Evolutionary conservation across 1,284 basidiomycete genomes (phyloP), one percentile per base, ranked within the genome.

Genomic region (Malassezia vespertilionis): DNA sequence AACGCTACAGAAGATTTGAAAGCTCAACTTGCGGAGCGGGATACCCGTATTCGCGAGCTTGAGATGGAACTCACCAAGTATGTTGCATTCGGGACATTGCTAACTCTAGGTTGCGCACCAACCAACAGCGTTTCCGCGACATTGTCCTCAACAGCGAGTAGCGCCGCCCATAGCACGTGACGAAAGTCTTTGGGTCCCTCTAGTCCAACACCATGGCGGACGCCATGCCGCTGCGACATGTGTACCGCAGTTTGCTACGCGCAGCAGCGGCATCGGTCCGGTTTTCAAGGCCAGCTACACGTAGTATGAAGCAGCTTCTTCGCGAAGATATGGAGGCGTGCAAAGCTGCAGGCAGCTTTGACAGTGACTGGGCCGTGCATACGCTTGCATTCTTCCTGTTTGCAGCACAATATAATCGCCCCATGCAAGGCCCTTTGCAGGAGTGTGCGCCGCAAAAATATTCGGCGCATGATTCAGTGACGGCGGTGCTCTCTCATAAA

Each of bases 41-140:
- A 68, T 43, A 51, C 55, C 6, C 40, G 52, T 33, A 65, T 68
- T 30, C 52, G 65, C 17, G 56, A 59, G 30, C 48, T 69, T 20
- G 65, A 69, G 41, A 69, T 65, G 44, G 66, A 68, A 28, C 56
- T 56, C 52, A 36, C 55, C 26, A 53, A 54, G 44, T 46, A 46
- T 37, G 44, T 40, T 4, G 1, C 14, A 22, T 14, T 8, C 9
- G 12, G 31, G 9, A 12, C 20, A 7, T 4, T 31, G 20, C 28
- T 26, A 33, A 6, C 26, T 37, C 35, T 33, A 46, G 44, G 27
- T 37, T 50, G 14, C 48, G 48, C 33, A 43, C 43, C 14, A 51
- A 51, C 38, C 42, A 51, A 20, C 33, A 40, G 20, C 48, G 48
- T 18, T 20, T 51, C 12, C 42, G 48, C 37, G 48, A 51, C 22